A percentile compares a stretch with the other conserved stretches of the same genome.
Conservation (phyloP, 805 yeast genomes). For the Metschnikowia orientalis region DNA sequence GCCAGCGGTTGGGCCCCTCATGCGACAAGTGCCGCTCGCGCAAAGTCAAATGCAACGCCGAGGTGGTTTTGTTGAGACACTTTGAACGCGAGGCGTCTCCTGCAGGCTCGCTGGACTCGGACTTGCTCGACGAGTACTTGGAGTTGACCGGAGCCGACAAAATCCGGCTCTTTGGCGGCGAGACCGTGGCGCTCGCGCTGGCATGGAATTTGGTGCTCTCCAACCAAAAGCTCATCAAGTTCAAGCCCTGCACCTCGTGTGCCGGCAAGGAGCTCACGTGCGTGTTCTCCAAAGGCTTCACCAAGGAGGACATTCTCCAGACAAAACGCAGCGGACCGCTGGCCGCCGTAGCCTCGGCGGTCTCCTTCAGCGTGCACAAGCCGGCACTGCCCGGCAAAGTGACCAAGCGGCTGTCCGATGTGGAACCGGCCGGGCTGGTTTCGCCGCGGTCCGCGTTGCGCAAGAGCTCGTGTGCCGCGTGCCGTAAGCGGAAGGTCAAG, state of each 20-base stretch:
- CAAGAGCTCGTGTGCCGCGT: constrained; percentile 36
- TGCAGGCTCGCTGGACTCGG: constrained; percentile 1
- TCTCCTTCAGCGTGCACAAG: constrained; percentile 7
- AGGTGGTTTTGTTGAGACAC: constrained; percentile 39
- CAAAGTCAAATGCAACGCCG: constrained; percentile 73
- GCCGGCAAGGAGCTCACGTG: constrained; percentile 43
- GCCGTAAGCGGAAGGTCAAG: constrained; percentile 42
- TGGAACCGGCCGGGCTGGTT: constrained; percentile 2
- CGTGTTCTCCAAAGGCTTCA: constrained; percentile 59
- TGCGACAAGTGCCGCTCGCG: constrained; percentile 68
- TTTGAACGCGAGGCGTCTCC: constrained; percentile 8
- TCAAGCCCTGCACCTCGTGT: constrained; percentile 55
- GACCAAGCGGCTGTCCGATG: constrained; percentile 12
- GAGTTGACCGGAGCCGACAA: constrained; percentile 12
- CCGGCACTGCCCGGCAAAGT: constrained; percentile 8
- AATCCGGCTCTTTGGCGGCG: constrained; percentile 13
- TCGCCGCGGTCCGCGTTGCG: constrained; percentile 15
- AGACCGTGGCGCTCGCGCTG: constrained; percentile 14
- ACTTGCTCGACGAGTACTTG: constrained; percentile 9
- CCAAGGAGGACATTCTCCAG: constrained; percentile 53
- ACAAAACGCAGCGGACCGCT: constrained; percentile 21
- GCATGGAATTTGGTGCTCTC: constrained; percentile 19
- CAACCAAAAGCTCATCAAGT: constrained; percentile 41
- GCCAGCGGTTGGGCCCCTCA: constrained; percentile 72
- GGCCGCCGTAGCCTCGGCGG: constrained; percentile 1